A percentile compares a stretch with the other conserved stretches of the same genome.
These are phyloP conservation scores for Aureobasidium sp. DNA, from an alignment of 2,329 filamentous ascomycete genomes.

Conservation along the genomic window DNA sequence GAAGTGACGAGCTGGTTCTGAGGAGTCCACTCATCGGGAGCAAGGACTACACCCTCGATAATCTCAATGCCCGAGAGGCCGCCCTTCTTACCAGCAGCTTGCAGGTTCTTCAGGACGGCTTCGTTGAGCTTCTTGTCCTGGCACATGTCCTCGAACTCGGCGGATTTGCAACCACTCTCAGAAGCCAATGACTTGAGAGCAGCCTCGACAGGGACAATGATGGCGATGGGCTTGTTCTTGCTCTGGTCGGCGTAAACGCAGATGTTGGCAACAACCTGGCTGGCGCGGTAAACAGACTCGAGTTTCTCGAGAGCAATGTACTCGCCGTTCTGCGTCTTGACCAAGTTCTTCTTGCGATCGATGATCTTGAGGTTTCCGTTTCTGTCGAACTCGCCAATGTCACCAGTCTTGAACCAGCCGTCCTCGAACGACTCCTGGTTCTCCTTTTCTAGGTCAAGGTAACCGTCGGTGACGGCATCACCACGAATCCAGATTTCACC, in stretches of 20 bases:
- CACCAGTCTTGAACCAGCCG: slow-evolving; percentile 95
- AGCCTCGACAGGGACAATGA: slow-evolving; percentile 58
- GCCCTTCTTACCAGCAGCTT: slow-evolving; percentile 53
- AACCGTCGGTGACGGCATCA: slow-evolving; percentile 61
- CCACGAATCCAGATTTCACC: slow-evolving; percentile 90
- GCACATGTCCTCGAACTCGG: slow-evolving; percentile 59
- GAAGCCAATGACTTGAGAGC: slow-evolving; percentile 48
- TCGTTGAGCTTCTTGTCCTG: slow-evolving; percentile 55
- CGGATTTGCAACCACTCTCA: slow-evolving; percentile 52
- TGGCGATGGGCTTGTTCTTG: slow-evolving; percentile 69
- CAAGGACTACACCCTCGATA: slow-evolving; percentile 65
- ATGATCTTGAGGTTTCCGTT: slow-evolving; percentile 78
- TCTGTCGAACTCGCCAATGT: slow-evolving; percentile 81
- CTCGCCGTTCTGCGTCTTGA: slow-evolving; percentile 91
- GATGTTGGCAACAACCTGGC: slow-evolving; percentile 71
- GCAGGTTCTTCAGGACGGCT: slow-evolving; percentile 61
- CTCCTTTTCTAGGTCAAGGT: slow-evolving; percentile 80
- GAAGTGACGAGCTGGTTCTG: slow-evolving; percentile 53
- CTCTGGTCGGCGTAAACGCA: slow-evolving; percentile 74
- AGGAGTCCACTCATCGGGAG: slow-evolving; percentile 82
- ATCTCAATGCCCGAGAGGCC: slow-evolving; percentile 65
- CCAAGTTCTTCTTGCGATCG: slow-evolving; percentile 95
- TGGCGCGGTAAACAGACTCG: slow-evolving; percentile 80
- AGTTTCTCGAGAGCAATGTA: slow-evolving; percentile 96
- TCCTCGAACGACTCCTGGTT: slow-evolving; percentile 67